These are phyloP conservation scores for Dactylellina parvicollis DNA, from an alignment of 2,329 filamentous ascomycete species.

Conservation along the genomic window DNA sequence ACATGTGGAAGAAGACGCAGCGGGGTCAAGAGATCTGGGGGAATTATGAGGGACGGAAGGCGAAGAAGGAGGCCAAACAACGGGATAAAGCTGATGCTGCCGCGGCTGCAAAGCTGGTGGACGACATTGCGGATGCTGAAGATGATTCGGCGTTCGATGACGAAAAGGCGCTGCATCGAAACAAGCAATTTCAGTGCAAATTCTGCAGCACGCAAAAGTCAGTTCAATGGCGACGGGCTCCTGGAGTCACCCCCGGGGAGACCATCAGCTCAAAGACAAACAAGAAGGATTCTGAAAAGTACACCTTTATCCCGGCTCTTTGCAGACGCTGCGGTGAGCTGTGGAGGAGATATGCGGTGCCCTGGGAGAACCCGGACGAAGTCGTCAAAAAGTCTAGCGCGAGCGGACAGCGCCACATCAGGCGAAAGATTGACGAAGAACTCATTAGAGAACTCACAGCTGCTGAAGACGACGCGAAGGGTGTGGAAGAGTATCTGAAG, in stretches of 20 bases:
- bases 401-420: slow-evolving; percentile 82
- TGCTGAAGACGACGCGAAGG: slow-evolving; percentile 68
- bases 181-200: slow-evolving; percentile 89
- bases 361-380: slow-evolving; percentile 94
- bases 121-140: slow-evolving; percentile 89
- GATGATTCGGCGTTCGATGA: slow-evolving; percentile 97
- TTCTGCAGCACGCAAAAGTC: slow-evolving; percentile 85
- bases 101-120: slow-evolving; percentile 74
- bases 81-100: slow-evolving; percentile 71
- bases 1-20: slow-evolving; percentile 95
- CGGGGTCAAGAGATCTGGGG: slow-evolving; percentile 90
- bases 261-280: slow-evolving; percentile 71
- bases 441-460: slow-evolving; percentile 76
- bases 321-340: slow-evolving; percentile 90
- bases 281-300: slow-evolving; percentile 76
- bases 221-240: slow-evolving; percentile 90
- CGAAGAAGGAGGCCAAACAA: slow-evolving; percentile 81
- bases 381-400: slow-evolving; percentile 85
- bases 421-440: slow-evolving; percentile 90
- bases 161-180: slow-evolving; percentile 80
- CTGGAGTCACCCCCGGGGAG: slow-evolving; percentile 76
- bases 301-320: slow-evolving; percentile 78
- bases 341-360: slow-evolving; percentile 94
- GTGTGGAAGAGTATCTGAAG: slow-evolving; percentile 30
- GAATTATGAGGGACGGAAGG: slow-evolving; percentile 84